Conservation (phyloP, 73 alveolate genomes). For the Urostyla sp. region DNA sequence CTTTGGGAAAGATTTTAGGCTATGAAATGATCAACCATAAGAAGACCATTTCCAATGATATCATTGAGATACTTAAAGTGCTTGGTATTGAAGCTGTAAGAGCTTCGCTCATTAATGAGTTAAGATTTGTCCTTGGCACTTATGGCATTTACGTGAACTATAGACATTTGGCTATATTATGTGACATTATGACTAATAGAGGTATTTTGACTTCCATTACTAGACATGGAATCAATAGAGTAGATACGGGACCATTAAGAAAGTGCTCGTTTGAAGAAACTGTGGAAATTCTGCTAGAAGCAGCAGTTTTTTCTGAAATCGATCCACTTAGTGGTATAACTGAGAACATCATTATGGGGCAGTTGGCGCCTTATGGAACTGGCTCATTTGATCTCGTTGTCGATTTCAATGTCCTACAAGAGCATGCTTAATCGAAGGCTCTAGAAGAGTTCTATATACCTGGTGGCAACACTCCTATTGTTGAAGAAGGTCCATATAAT, state of each 20-base stretch:
- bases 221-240: conserved; percentile 98
- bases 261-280: conserved; percentile 98
- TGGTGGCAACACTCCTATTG: background rate
- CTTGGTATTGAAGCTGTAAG: conserved; percentile 96
- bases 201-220: conserved; percentile 97
- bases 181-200: conserved; percentile 98
- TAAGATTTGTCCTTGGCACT: conserved; percentile 90
- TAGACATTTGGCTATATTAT: conserved; percentile 93
- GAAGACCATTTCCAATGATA: conserved; percentile 89
- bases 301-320: conserved; percentile 97
- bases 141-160: conserved; percentile 95
- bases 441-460: conserved; percentile 22
- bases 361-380: conserved; percentile 94
- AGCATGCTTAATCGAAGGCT: conserved; percentile 41
- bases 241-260: conserved; percentile 95
- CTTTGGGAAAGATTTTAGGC: conserved; percentile 79
- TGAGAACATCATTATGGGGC: conserved; percentile 97
- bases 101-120: conserved; percentile 83
- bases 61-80: conserved; percentile 84
- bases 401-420: conserved; percentile 78
- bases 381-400: conserved; percentile 88
- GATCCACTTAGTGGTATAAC: conserved; percentile 94
- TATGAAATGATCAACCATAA: conserved; percentile 81
- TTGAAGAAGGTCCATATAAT: background rate
- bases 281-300: conserved; percentile 99